A percentile compares a stretch with the other conserved stretches of the same genome.
These are phyloP conservation scores for Glaciozyma martinii DNA, from an alignment of 768 basidiomycete species.

Conservation along the genomic window DNA sequence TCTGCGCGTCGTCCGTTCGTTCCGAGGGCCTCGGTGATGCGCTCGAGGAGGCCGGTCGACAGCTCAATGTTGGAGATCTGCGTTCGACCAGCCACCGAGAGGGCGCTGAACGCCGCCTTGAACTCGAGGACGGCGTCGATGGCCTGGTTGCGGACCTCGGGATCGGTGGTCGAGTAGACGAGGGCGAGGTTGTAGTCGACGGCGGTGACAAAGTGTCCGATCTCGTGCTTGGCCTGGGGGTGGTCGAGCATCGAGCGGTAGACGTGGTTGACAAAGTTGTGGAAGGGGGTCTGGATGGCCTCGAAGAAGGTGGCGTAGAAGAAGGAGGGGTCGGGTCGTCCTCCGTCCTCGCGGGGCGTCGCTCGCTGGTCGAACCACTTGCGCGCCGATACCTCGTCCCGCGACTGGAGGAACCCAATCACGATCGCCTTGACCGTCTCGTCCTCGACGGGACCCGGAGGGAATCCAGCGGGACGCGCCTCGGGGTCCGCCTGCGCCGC, in stretches of 20 bases:
- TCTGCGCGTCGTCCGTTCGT: not conserved
- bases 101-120: slow-evolving; percentile 7
- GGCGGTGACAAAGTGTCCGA: slow-evolving; percentile 24
- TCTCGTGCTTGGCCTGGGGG: not conserved
- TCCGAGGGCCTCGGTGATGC: slow-evolving; percentile 10
- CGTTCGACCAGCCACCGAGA: slow-evolving; percentile 1
- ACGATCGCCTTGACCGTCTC: slow-evolving; percentile 48
- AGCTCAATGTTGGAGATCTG: not conserved
- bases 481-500: slow-evolving; percentile 19
- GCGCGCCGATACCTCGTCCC: slow-evolving; percentile 52
- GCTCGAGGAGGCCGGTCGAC: slow-evolving; percentile 18
- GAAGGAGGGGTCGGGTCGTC: slow-evolving; percentile 12
- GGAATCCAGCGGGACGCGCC: slow-evolving; percentile 33
- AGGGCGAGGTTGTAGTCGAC: slow-evolving; percentile 23
- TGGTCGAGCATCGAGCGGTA: slow-evolving; percentile 24
- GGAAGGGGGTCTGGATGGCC: slow-evolving; percentile 5
- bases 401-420: slow-evolving; percentile 43
- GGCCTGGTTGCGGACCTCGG: not conserved
- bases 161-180: not conserved
- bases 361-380: slow-evolving; percentile 46
- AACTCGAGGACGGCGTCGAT: slow-evolving; percentile 21
- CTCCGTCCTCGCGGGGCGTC: not conserved
- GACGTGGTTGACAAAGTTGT: slow-evolving; percentile 17
- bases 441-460: slow-evolving; percentile 34
- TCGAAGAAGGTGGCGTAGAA: slow-evolving; percentile 11